Conservation (phyloP, 495 filamentous ascomycete species). For the Articulospora tetracladia region DNA sequence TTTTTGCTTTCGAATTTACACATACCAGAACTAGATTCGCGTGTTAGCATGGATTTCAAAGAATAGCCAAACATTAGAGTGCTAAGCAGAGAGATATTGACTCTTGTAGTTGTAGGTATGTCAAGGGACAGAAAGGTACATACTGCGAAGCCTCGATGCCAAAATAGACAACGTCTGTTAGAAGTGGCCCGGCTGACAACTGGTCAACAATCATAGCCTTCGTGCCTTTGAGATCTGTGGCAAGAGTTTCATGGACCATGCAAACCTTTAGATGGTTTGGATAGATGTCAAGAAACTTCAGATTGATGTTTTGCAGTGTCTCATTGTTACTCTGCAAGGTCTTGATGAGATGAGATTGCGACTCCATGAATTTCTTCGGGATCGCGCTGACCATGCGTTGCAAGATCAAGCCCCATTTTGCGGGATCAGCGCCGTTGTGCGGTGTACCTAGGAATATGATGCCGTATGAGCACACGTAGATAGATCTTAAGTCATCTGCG, state of each 20-base stretch:
- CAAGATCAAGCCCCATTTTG: conserved; percentile 70
- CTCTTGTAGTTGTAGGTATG: too few relatives aligned
- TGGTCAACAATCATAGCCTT: conserved; percentile 67
- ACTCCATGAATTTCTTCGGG: conserved; percentile 67
- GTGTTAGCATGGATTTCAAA: too few relatives aligned
- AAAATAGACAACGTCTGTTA: conserved; percentile 70
- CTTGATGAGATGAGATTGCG: conserved; percentile 64
- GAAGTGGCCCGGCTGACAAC: conserved; percentile 66
- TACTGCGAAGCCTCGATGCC: conserved; percentile 75
- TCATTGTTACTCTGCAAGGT: conserved; percentile 76
- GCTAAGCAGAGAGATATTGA: too few relatives aligned
- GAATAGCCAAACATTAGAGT: too few relatives aligned
- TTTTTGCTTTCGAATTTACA: conserved; percentile 75
- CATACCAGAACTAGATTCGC: conserved; percentile 55
- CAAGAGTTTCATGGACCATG: conserved; percentile 64
- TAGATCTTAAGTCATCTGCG: conserved; percentile 69
- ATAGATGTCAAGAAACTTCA: conserved; percentile 69
- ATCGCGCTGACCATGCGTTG: conserved; percentile 69
- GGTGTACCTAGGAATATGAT: conserved; percentile 88
- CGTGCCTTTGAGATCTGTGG: conserved; percentile 60
- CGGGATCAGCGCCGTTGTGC: conserved; percentile 73
- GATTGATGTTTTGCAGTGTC: conserved; percentile 76
- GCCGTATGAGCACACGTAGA: conserved; percentile 80
- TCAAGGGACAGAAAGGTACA: too few relatives aligned
- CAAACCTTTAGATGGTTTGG: conserved; percentile 57